These are phyloP conservation scores for Coprinopsis cinerea DNA, from an alignment of 768 basidiomycete species.

Conservation along the genomic window DNA sequence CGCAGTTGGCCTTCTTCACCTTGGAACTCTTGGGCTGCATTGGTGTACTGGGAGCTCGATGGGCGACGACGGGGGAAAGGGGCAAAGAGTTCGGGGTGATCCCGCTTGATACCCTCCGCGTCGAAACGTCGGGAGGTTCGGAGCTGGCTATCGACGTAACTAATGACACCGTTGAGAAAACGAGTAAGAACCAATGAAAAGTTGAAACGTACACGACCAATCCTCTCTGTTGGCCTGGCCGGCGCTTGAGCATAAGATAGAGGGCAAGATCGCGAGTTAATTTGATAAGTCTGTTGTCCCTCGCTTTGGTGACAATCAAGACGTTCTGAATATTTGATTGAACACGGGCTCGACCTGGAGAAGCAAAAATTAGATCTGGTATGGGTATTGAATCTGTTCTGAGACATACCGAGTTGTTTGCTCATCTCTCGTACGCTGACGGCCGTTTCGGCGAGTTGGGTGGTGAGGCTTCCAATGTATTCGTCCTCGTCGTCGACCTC, in stretches of 20 bases:
- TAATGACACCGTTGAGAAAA: constrained; percentile 22
- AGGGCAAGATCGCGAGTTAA: constrained; percentile 91
- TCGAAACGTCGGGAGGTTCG: constrained; percentile 89
- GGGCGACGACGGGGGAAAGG: constrained; percentile 73
- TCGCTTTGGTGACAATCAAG: constrained; percentile 94
- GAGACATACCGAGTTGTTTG: constrained; percentile 82
- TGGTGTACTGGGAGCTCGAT: constrained; percentile 58
- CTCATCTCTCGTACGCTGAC: constrained; percentile 98
- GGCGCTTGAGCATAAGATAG: constrained; percentile 90
- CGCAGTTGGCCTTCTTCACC: constrained; percentile 84
- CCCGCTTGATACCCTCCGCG: constrained; percentile 78
- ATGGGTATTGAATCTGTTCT: background rate
- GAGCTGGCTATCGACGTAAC: constrained; percentile 94
- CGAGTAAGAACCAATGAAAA: background rate
- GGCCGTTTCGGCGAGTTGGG: constrained; percentile 93
- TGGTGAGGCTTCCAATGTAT: constrained; percentile 74
- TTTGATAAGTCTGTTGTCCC: constrained; percentile 94
- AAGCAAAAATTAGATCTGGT: constrained; percentile 12
- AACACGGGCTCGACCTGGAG: constrained; percentile 83
- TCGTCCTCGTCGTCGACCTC: constrained; percentile 60
- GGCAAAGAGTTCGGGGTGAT: constrained; percentile 83
- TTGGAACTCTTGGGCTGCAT: constrained; percentile 43
- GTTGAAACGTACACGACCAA: constrained; percentile 68
- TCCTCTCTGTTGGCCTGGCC: constrained; percentile 59
- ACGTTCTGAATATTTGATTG: constrained; percentile 88